Evolutionary conservation across 768 basidiomycete species (phyloP), one percentile per base, ranked within the genome.

Genomic region (Pisolithus tinctorius): DNA sequence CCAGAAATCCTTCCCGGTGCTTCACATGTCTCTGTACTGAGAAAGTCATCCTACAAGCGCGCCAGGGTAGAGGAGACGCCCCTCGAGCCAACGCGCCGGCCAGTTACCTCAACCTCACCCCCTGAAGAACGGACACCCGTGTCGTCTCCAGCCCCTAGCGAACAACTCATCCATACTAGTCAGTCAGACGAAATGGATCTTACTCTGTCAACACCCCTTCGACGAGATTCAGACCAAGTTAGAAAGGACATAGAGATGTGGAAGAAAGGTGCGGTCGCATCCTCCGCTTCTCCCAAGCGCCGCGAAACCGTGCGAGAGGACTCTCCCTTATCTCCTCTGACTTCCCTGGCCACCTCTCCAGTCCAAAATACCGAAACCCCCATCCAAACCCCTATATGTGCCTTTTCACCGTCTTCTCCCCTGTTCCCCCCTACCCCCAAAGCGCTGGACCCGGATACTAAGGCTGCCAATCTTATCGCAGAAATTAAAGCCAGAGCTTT

Each of bases 161-260:
- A 40, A 61, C 63, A 73, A 29, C 60, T 79, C 17, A 70, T 85
- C 7, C 81, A 79, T 20, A 84, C 81, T 44, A 86, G 84, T 56
- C 80, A 84, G 62, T 83, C 82, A 45, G 81, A 84, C 55, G 85
- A 85, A 60, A 69, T 74, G 43, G 83, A 86, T 55, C 67, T 84
- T 45, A 63, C 62, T 41, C 48, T 71, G 7, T 69, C 69, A 34
- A 36, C 30, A n/a, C 58, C 56, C 38, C 36, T 62, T 25, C 48
- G 52, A 5, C 61, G 60, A 26, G 61, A 72, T 54, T 60, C 61
- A 1, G 63, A 62, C 41, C 51, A 57, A 26, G 63, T 70, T 10
- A 69, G 68, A 50, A 65, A 72, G 34, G 69, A 57, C 48, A 71
- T 81, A 11, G 67, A 74, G 48, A 57, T 61, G 17, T 79, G 80